Evolutionary conservation across 106 monocot genomes (phyloP), one percentile per base, ranked within the genome.

Genomic region (Narthecium ossifragum): DNA sequence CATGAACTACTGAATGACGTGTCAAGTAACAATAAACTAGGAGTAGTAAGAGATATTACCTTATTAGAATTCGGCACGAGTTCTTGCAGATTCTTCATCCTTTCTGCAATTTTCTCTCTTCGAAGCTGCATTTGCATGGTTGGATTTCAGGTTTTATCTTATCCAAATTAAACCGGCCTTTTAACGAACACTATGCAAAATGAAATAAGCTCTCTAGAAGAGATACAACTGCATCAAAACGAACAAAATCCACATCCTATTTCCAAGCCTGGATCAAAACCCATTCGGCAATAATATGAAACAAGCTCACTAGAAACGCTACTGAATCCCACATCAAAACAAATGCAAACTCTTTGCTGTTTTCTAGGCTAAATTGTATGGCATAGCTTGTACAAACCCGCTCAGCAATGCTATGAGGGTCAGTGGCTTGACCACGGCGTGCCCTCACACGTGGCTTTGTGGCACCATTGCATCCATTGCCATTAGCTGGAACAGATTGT

Each of bases 321-420:
- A 36, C 10, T 36, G 10, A 25, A 37, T 36, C 2, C 43, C 4
- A 8, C 13, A 51, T 61, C 2, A 58, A 22, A 54, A 26, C n/a
- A n/a, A n/a, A n/a, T n/a, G n/a, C n/a, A n/a, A n/a, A n/a, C n/a
- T n/a, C n/a, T n/a, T n/a, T n/a, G n/a, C n/a, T n/a, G n/a, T n/a
- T n/a, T n/a, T n/a, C n/a, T n/a, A n/a, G n/a, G n/a, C n/a, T n/a
- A n/a, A n/a, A n/a, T n/a, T n/a, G n/a, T n/a, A n/a, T n/a, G n/a
- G n/a, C n/a, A n/a, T n/a, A n/a, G 32, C 51, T 31, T 46, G 47
- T 17, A 78, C 85, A 47, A 21, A 92, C 92, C 78, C 92, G 70
- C 62, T 92, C 92, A 17, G 92, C 92, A 62, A 92, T 92, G 33
- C 92, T 92, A 60, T 92, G 92, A 60, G 92, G 92, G 41, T 92